phyloP scores from a whole-genome alignment of 108 stramenopile species.

The Stephanodiscus minutulus region DNA sequence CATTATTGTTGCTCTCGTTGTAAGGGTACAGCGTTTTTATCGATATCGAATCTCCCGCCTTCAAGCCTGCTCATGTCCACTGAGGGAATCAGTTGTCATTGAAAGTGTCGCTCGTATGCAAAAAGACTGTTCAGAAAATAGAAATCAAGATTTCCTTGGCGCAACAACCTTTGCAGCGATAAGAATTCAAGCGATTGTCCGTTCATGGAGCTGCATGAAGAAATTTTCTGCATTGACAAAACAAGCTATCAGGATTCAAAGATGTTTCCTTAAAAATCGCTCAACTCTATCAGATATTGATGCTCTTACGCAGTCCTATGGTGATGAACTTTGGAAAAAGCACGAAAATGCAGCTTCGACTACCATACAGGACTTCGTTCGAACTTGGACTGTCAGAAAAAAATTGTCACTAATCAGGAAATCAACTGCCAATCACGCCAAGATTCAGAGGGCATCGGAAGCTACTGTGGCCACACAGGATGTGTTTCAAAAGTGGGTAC shows the following conservation, averaged over 20 bases:
- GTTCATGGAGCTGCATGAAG: background rate
- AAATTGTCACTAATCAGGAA: background rate
- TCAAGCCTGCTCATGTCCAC: background rate
- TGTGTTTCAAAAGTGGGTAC: background rate
- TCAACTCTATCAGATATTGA: background rate
- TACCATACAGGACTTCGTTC: background rate
- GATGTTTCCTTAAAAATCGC: background rate
- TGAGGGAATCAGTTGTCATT: background rate
- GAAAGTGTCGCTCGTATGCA: background rate
- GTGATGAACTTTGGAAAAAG: background rate
- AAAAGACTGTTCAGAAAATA: background rate
- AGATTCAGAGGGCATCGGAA: background rate
- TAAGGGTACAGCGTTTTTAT: slow-evolving; percentile 2
- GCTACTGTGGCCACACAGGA: background rate
- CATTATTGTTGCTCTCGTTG: background rate
- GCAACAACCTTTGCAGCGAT: background rate
- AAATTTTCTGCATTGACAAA: background rate
- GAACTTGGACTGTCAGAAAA: background rate
- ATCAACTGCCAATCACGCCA: background rate
- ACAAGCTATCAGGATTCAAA: too few species aligned
- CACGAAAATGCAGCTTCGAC: background rate
- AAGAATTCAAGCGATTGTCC: background rate
- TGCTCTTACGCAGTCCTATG: background rate
- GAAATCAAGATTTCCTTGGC: background rate
- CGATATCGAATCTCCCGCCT: background rate